phyloP scores from a whole-genome alignment of 2,329 filamentous ascomycete genomes.

The Stachybotrys chartarum region DNA sequence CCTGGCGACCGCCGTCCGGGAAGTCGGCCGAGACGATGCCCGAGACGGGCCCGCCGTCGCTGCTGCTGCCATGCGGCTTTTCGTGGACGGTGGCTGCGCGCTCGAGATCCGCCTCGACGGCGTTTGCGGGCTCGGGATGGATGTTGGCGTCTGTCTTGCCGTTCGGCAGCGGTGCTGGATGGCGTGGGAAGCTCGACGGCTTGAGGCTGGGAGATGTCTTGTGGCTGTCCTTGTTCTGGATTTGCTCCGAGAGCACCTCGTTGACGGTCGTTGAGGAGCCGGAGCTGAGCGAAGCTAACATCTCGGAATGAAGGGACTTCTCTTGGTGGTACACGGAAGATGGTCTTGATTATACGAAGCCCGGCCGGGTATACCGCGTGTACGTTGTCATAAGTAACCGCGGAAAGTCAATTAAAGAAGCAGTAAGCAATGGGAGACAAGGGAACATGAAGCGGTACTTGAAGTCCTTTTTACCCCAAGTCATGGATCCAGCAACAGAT shows the following conservation, averaged over 20 bases:
- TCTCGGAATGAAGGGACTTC: not conserved
- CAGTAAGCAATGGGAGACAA: no score
- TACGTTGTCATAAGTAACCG: no score
- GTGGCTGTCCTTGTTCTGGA: not conserved
- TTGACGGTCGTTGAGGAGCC: not conserved
- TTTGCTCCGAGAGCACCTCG: not conserved
- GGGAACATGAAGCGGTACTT: no score
- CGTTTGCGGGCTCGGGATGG: conserved; percentile 19
- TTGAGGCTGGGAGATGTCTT: not conserved
- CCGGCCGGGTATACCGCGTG: no score
- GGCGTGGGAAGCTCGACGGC: not conserved
- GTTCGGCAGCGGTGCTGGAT: conserved; percentile 5
- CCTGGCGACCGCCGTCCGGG: conserved; percentile 50
- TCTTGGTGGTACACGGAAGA: not conserved
- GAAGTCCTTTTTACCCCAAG: no score
- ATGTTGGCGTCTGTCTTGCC: conserved; percentile 8
- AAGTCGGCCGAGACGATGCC: conserved; percentile 42
- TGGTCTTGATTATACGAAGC: not conserved
- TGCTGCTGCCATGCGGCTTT: conserved; percentile 6
- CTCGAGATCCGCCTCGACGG: conserved; percentile 19
- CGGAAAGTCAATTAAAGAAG: no score
- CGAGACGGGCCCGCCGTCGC: conserved; percentile 11
- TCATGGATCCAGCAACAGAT: no score
- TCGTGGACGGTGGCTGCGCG: conserved; percentile 3
- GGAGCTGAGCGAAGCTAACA: not conserved